Base-by-base conservation (phyloP, 225 moss, liverwort and hornwort genomes). In the Antitrichia curtipendula region DNA sequence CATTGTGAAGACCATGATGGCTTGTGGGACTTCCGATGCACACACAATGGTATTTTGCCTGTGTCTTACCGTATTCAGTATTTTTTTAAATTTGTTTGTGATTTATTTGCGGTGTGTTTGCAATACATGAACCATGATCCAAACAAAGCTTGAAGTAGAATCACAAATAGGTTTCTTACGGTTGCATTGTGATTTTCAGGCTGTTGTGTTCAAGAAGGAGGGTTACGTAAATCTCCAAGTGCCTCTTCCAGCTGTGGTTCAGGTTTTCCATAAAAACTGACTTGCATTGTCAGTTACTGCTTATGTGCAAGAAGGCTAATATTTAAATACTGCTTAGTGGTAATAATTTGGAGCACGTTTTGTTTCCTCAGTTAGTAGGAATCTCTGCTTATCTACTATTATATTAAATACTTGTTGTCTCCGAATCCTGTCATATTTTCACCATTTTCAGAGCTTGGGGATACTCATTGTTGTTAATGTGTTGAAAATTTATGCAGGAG, bases 1-100 rank as follows among this genome's bases (percentile, higher is more conserved):
- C 41, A 99, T 99, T 84, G 99, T 99, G 68, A 99, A 97, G 92
- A 95, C 99, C 58, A 91, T 92, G 91, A 93, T 99, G 90, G 99
- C 99, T 47, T 99, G 96, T 87, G 99, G 96, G 73, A 92, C 95
- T 50, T 83, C 95, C 27, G 95, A 96, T 78, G 94, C 97, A 49
- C 99, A 99, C 84, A 95, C 95, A 85, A 99, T 99, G 99, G 96
- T 96, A 87, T 38, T 80, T 86, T 49, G 45, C 63, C 7, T 8
- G 6, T 43, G 6, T 45, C n/a, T 66, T 60, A 73, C 60, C 43
- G 70, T 62, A 13, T 12, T 16, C 56, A n/a, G 3, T 75, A 29
- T n/a, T 65, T 60, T n/a, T 10, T 28, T 18, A 49, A 22, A 29
- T 24, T 17, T n/a, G 27, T 49, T 45, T 77, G 7, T 71, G 54